Evolutionary conservation across 73 alveolate species (phyloP), one percentile per base, ranked within the genome.

Genomic region (Uronychia setigera): DNA sequence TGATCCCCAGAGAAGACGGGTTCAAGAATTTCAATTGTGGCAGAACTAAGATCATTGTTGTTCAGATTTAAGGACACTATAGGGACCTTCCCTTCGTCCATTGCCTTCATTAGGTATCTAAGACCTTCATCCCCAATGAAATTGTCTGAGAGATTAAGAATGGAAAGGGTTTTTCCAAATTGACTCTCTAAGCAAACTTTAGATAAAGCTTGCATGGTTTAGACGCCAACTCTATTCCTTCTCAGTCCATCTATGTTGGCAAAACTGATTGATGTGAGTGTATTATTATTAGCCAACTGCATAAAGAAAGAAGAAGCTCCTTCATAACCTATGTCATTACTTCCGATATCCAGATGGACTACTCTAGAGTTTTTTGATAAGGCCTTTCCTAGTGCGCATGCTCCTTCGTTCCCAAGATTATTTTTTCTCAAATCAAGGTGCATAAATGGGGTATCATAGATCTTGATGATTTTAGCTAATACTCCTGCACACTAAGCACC

Each of bases 171-270:
- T 5, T 19, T 19, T 46, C 19, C 19, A 0, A 88, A 60, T 59
- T 82, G 33, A 59, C 77, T 83, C 35, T 76, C 57, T 33, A 58
- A 14, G 14, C 82, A 57, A 25, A 88, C 67, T 26, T 27, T 33
- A 28, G 35, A 29, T 33, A 88, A 76, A 35, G 87, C 94, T 27
- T 78, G 79, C 27, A 88, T 79, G 1, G 88, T 88, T n/a, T 77
- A 58, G 27, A 35, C 60, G 1, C 94, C 94, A 80, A 88, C 74
- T 31, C 94, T 35, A 31, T 88, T 88, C 59, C 94, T 83, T 29
- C 80, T 91, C 26, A 88, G 35, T 35, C 94, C 86, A 78, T 88
- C 94, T 57, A 74, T 86, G 77, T 88, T 88, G 1, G 94, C 94
- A 5, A 88, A 28, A 26, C 78, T 83, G 0, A 88, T 31, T 19